A percentile compares a stretch with the other conserved stretches of the same genome.
phyloP scores from a whole-genome alignment of 2,329 filamentous ascomycete species.

The Gnomoniopsis smithogilvyi region DNA sequence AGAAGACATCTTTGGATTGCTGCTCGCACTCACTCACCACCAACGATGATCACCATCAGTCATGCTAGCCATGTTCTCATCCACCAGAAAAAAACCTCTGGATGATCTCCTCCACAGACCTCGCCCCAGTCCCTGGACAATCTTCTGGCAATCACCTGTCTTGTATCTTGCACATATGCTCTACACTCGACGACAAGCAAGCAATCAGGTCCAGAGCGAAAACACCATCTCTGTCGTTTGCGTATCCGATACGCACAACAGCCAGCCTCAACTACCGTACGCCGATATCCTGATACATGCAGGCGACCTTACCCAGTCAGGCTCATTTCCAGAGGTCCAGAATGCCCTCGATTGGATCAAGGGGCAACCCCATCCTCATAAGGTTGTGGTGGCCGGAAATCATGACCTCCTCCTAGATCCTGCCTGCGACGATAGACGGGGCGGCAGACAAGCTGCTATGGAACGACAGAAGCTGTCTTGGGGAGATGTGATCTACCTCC shows the following conservation, averaged over 20 bases:
- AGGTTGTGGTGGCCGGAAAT: constrained; percentile 36
- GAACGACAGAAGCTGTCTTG: constrained; percentile 20
- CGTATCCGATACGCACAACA: constrained; percentile 39
- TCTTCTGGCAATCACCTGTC: neutral
- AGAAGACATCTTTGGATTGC: too few species aligned
- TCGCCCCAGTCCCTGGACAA: neutral
- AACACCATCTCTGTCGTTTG: constrained; percentile 27
- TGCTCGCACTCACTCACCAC: too few species aligned
- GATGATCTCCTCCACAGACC: neutral
- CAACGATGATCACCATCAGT: too few species aligned
- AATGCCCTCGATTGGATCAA: constrained; percentile 31
- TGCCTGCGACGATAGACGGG: constrained; percentile 10
- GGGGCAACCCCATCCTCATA: constrained; percentile 28
- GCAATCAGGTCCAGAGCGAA: neutral
- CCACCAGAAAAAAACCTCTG: neutral
- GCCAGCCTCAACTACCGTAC: constrained; percentile 28
- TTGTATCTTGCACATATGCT: neutral
- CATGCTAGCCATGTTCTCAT: neutral
- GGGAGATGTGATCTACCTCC: constrained; percentile 25
- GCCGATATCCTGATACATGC: constrained; percentile 38
- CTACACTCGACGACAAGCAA: neutral
- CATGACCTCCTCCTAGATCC: constrained; percentile 29
- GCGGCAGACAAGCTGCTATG: neutral
- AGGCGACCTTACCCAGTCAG: constrained; percentile 34
- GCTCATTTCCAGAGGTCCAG: constrained; percentile 32